Evolutionary conservation across 2,329 filamentous ascomycete species (phyloP).

Genomic region (Aureobasidium lini): DNA sequence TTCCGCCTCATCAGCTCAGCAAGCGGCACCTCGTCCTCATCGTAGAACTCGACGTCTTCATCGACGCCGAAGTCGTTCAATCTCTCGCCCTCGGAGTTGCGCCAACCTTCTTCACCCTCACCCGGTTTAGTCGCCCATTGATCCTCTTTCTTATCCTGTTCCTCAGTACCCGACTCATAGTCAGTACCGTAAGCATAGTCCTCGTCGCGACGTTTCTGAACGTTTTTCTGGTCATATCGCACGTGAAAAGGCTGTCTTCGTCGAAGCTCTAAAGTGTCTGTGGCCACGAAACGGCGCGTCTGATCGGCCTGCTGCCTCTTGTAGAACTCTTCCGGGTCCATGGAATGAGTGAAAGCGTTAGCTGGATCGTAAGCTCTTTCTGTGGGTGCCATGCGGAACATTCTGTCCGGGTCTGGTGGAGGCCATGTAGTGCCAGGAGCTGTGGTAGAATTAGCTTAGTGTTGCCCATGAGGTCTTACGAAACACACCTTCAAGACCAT

Average conservation of each 20-base stretch:
- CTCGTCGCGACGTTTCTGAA: conserved; percentile 12
- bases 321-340: conserved; percentile 46
- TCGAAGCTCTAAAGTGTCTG: conserved; percentile 27
- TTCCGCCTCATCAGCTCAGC: conserved; percentile 57
- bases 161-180: conserved; percentile 38
- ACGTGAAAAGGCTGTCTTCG: conserved; percentile 37
- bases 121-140: conserved; percentile 18
- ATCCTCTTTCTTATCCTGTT: conserved; percentile 26
- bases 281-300: conserved; percentile 29
- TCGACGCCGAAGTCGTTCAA: conserved; percentile 74
- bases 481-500: conserved; percentile 62
- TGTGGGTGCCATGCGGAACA: conserved; percentile 25
- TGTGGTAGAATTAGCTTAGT: conserved; percentile 34
- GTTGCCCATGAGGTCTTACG: conserved; percentile 25
- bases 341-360: conserved; percentile 31
- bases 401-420: conserved; percentile 44
- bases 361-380: conserved; percentile 16
- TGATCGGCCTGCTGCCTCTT: conserved; percentile 47
- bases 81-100: conserved; percentile 66
- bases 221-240: conserved; percentile 27
- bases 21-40: conserved; percentile 63
- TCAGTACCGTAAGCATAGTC: conserved; percentile 20
- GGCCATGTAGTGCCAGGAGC: conserved; percentile 38
- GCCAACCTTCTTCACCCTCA: conserved; percentile 56
- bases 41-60: conserved; percentile 62